Base-by-base conservation (phyloP, 2,329 filamentous ascomycete genomes). In the Diplodia scrobiculata region DNA sequence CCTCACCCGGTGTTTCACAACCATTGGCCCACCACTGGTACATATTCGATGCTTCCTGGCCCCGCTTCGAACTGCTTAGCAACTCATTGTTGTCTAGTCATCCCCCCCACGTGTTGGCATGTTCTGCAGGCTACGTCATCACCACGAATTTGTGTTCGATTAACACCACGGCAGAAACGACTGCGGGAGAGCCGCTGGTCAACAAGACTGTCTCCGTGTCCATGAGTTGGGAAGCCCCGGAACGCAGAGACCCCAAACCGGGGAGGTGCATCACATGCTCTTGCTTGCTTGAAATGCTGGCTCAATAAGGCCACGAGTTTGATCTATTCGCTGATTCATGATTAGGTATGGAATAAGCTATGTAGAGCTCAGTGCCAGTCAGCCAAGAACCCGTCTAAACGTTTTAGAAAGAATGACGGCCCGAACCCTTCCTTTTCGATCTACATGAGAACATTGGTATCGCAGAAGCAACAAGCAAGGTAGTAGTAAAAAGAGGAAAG, bases 391-490 rank as follows among this genome's bases (percentile, higher is more conserved):
- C 38, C 48, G 29, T 27, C 41, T 45, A 45, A 45, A 45, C n/a
- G 41, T 45, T 45, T 45, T 7, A 41, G 38, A 59, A 59, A 59
- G 29, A 32, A 53, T 13, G 29, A 34, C 55, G 48, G 38, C 32
- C 55, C 38, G 27, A 34, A 34, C 5, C 34, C 36, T 11, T 29
- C 52, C 41, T 19, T 45, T 45, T n/a, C 41, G 32, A 38, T 58
- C 34, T 21, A 58, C 54, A 19, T 45, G 41, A 45, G 36, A 58
- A 36, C 34, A 19, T 32, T 62, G 58, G 58, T 62, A 62, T 62
- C 41, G 55, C 55, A 60, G n/a, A n/a, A 45, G 41, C 41, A 60
- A 38, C 38, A 60, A 25, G 58, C 58, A 50, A 62, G 19, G 58
- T 29, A 62, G 58, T 41, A 48, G 34, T 6, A 45, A 19, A 19